phyloP scores from a whole-genome alignment of 768 basidiomycete species.

The Suillus luteus region DNA sequence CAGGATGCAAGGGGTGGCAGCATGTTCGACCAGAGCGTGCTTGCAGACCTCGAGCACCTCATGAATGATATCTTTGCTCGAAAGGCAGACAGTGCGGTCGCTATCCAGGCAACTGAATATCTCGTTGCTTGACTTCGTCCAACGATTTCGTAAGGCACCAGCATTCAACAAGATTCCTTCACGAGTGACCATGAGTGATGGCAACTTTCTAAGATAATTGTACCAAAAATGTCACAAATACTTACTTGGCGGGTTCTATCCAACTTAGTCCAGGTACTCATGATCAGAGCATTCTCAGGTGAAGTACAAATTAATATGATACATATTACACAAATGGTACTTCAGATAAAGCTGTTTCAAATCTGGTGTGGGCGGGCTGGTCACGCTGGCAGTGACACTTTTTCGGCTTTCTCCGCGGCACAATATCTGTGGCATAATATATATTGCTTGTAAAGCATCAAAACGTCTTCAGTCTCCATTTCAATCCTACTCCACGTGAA shows the following conservation, averaged over 20 bases:
- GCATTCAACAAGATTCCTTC: conserved; percentile 74
- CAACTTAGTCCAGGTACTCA: too few relatives aligned
- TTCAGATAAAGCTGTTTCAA: too few relatives aligned
- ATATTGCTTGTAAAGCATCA: background rate
- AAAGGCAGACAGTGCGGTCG: conserved; percentile 54
- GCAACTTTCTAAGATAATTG: conserved; percentile 38
- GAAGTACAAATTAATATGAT: too few relatives aligned
- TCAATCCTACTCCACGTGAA: background rate
- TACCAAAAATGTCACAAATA: too few relatives aligned
- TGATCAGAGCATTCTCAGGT: too few relatives aligned
- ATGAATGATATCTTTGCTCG: conserved; percentile 77
- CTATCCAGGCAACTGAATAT: conserved; percentile 58
- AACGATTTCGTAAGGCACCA: conserved; percentile 42
- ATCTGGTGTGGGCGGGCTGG: too few relatives aligned
- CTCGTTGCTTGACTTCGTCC: background rate
- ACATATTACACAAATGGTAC: too few relatives aligned
- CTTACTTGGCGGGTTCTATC: too few relatives aligned
- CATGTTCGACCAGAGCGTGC: conserved; percentile 51
- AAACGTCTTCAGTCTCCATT: conserved; percentile 1
- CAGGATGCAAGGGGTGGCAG: conserved; percentile 39
- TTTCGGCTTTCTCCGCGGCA: conserved; percentile 26
- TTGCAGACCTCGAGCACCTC: conserved; percentile 67
- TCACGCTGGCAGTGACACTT: background rate
- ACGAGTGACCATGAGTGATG: conserved; percentile 79
- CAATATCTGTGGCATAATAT: too few relatives aligned